Evolutionary conservation across 257 asterid species (phyloP).

Genomic region (Przewalskia tangutica): DNA sequence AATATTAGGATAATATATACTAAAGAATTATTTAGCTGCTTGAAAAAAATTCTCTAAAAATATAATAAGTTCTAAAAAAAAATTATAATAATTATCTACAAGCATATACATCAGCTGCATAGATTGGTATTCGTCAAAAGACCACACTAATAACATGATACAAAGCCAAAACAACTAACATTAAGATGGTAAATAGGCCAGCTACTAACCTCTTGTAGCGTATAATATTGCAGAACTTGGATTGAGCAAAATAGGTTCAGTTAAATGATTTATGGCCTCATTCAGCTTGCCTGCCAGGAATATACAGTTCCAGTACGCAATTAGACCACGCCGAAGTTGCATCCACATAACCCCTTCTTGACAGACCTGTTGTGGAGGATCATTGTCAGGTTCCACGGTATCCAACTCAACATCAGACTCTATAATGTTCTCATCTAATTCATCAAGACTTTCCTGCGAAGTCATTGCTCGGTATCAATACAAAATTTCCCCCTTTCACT

Average conservation of each 20-base stretch:
- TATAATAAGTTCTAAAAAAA: too few species aligned
- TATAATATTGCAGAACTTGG: slow-evolving; percentile 55
- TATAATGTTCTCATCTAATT: too few species aligned
- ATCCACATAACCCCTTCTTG: slow-evolving; percentile 1
- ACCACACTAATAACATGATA: neutral
- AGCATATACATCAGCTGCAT: too few species aligned
- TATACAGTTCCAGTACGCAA: neutral
- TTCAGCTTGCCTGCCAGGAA: slow-evolving; percentile 37
- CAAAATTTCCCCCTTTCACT: too few species aligned
- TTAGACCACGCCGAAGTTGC: neutral
- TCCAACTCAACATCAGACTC: slow-evolving; percentile 82
- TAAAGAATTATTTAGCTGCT: too few species aligned
- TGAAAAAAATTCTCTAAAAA: too few species aligned
- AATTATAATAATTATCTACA: too few species aligned
- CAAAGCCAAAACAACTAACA: neutral
- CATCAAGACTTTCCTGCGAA: too few species aligned
- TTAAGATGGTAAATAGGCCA: neutral
- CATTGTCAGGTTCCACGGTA: slow-evolving; percentile 56
- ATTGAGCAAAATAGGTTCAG: slow-evolving; percentile 58
- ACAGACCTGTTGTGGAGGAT: slow-evolving; percentile 55
- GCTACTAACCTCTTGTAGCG: slow-evolving; percentile 49
- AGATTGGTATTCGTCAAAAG: slow-evolving; percentile 4
- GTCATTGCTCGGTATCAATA: too few species aligned
- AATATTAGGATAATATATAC: too few species aligned
- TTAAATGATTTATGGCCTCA: slow-evolving; percentile 46